These are phyloP conservation scores for Phytopythium litorale DNA, from an alignment of 352 stramenopile species.

Conservation along the genomic window DNA sequence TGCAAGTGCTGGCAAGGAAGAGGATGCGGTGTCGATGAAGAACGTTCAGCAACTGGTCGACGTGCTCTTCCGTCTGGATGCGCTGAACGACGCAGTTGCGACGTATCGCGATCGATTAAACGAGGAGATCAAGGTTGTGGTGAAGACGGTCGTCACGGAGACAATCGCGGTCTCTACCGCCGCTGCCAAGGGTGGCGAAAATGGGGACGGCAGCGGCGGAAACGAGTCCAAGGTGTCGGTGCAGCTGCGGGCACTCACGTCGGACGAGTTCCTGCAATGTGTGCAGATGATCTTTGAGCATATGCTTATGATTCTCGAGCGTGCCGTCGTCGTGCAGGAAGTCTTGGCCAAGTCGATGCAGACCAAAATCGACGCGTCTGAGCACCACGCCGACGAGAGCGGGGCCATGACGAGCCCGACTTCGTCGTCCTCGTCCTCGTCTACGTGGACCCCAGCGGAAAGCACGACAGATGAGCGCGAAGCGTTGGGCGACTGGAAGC, in stretches of 20 bases:
- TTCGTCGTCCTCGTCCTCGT: background rate
- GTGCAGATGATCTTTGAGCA: conserved; percentile 91
- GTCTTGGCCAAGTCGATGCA: conserved; percentile 72
- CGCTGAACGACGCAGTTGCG: conserved; percentile 58
- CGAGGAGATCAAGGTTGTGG: conserved; percentile 84
- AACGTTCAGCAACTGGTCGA: conserved; percentile 59
- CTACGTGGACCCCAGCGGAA: conserved; percentile 38
- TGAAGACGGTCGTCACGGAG: conserved; percentile 88
- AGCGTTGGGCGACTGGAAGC: conserved; percentile 69
- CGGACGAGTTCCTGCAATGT: conserved; percentile 84
- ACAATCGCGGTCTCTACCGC: conserved; percentile 71
- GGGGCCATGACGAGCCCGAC: conserved; percentile 16
- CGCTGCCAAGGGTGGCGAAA: conserved; percentile 23
- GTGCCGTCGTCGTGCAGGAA: conserved; percentile 71
- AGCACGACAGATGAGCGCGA: conserved; percentile 43
- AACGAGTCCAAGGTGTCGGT: conserved; percentile 79
- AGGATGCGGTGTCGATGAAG: conserved; percentile 23
- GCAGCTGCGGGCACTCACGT: conserved; percentile 70
- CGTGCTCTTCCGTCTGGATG: conserved; percentile 74
- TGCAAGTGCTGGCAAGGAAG: conserved; percentile 24
- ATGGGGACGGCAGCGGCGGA: conserved; percentile 6
- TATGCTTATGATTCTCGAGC: conserved; percentile 75
- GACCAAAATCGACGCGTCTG: conserved; percentile 51
- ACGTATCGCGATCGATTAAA: conserved; percentile 81
- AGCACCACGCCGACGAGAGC: background rate